phyloP scores from a whole-genome alignment of 495 filamentous ascomycete species.

The Penicillium alfredii region DNA sequence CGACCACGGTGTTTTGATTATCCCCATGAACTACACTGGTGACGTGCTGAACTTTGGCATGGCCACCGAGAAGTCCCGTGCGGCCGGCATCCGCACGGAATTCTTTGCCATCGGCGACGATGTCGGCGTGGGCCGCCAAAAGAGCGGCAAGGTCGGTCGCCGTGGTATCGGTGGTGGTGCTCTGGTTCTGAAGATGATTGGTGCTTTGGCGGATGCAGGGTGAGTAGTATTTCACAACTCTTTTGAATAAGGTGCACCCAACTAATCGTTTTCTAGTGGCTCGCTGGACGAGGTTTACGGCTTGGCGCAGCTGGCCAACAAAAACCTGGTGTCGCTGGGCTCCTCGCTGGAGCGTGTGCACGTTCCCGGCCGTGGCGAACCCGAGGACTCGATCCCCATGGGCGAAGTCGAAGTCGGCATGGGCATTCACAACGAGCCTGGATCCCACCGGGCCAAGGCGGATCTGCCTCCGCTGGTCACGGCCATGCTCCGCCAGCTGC shows the following conservation, averaged over 20 bases:
- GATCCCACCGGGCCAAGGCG: slow-evolving; percentile 63
- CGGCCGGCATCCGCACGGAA: slow-evolving; percentile 71
- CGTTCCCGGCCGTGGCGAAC: slow-evolving; percentile 66
- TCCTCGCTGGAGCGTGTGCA: slow-evolving; percentile 85
- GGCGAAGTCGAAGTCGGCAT: slow-evolving; percentile 92
- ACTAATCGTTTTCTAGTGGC: slow-evolving; percentile 19
- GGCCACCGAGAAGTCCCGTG: slow-evolving; percentile 86
- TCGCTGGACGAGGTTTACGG: slow-evolving; percentile 60
- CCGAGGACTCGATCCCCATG: slow-evolving; percentile 51
- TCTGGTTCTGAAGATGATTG: slow-evolving; percentile 80
- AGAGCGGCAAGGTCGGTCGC: slow-evolving; percentile 84
- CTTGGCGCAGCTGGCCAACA: slow-evolving; percentile 64
- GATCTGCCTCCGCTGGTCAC: slow-evolving; percentile 64
- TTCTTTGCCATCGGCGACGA: slow-evolving; percentile 97
- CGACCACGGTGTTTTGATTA: slow-evolving; percentile 65
- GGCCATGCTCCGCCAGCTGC: slow-evolving; percentile 74
- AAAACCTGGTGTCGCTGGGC: slow-evolving; percentile 81
- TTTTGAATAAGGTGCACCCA: slow-evolving; percentile 10
- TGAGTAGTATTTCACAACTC: too few species aligned
- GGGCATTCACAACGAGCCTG: slow-evolving; percentile 97
- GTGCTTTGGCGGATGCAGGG: slow-evolving; percentile 75
- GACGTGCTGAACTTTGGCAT: slow-evolving; percentile 95
- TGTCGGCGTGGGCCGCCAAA: slow-evolving; percentile 78
- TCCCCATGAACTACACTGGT: slow-evolving; percentile 62
- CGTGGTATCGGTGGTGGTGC: slow-evolving; percentile 90